Evolutionary conservation across 768 basidiomycete species (phyloP), one percentile per base, ranked within the genome.

Genomic region (Pleurotus sapidus): DNA sequence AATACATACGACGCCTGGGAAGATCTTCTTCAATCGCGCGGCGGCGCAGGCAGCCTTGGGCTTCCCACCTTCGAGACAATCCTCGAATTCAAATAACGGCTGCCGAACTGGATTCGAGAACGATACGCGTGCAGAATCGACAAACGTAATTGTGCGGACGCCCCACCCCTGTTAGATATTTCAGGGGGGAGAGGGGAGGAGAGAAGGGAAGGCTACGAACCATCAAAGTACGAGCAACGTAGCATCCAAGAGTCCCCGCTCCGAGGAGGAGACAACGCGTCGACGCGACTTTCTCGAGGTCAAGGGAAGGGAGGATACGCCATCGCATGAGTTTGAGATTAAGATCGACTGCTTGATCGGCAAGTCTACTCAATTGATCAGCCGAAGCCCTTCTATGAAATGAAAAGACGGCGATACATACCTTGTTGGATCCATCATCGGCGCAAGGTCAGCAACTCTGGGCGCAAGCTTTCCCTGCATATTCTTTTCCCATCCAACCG

Each of bases 101-200:
- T 99, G 97, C 37, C 97, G 83, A 48, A 98, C 97, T 2, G 97
- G 97, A 70, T 99, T 98, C 18, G 95, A 98, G 72, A 95, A 98
- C 0, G 94, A 95, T 9, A 98, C 95, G 43, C 81, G 84, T 0
- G 87, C 86, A 14, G 91, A 95, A 72, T 99, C 96, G 48, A 97
- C 86, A 45, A 99, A 83, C 0, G 95, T 95, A 66, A 98, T 97
- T 8, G 82, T 94, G 24, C 93, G 84, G 9, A 98, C 89, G 8
- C 97, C 96, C 96, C 97, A 98, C 5, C 88, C 95, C 95, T 96
- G 59, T 45, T 1, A 45, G 34, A 57, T 37, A 46, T 5, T n/a
- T 54, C 15, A 4, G 17, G 18, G 24, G 0, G 5, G n/a, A 47
- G 15, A n/a, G 15, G 24, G 9, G n/a, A 6, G 40, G 17, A 23